Percentiles rank a stretch among this genome's conserved stretches.
phyloP scores from a whole-genome alignment of 495 filamentous ascomycete species.

The Penicillium canariense region DNA sequence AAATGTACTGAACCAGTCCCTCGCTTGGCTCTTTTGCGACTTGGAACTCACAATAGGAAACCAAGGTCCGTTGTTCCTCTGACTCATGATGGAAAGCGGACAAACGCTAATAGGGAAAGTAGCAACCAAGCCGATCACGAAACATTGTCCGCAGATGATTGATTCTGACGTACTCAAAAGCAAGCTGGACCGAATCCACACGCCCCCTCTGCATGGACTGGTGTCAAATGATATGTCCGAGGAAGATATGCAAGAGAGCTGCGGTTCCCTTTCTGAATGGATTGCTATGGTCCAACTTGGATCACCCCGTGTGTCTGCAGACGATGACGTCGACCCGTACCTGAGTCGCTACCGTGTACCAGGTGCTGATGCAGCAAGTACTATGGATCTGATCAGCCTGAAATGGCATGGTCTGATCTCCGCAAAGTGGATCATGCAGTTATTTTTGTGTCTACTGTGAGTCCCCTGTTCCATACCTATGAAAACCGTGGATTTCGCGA shows the following conservation, averaged over 20 bases:
- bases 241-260: slow-evolving; percentile 56
- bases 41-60: slow-evolving; percentile 32
- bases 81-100: not conserved
- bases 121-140: slow-evolving; percentile 48
- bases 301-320: slow-evolving; percentile 65
- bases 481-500: not conserved
- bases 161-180: slow-evolving; percentile 28
- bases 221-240: slow-evolving; percentile 36
- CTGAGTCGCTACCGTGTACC: slow-evolving; percentile 78
- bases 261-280: slow-evolving; percentile 77
- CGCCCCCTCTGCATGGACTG: slow-evolving; percentile 50
- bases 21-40: slow-evolving; percentile 83
- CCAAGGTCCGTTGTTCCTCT: slow-evolving; percentile 25
- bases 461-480: slow-evolving; percentile 15
- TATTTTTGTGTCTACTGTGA: slow-evolving; percentile 44
- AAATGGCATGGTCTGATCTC: slow-evolving; percentile 50
- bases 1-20: slow-evolving; percentile 68
- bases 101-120: not conserved
- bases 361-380: slow-evolving; percentile 26
- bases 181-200: slow-evolving; percentile 33
- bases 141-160: slow-evolving; percentile 52
- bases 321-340: slow-evolving; percentile 76
- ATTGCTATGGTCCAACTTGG: slow-evolving; percentile 67
- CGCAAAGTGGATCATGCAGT: slow-evolving; percentile 37
- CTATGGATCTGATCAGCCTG: slow-evolving; percentile 36